phyloP scores from a whole-genome alignment of 345 rosid genomes.

The Jatropha curcas region DNA sequence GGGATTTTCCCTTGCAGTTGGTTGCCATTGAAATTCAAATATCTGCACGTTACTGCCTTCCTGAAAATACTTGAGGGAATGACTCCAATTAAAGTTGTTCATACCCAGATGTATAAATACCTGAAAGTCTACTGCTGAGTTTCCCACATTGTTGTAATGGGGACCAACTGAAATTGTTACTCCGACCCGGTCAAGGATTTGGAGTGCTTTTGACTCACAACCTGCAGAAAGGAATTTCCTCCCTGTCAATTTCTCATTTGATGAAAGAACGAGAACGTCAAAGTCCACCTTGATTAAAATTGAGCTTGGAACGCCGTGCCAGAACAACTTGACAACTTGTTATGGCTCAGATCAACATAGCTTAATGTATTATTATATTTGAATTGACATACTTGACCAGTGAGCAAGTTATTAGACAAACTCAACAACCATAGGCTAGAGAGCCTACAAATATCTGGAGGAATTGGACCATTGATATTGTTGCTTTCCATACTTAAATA shows the following conservation, averaged over 20 bases:
- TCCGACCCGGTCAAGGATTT: slow-evolving; percentile 22
- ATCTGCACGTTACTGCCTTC: not conserved
- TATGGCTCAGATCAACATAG: no score
- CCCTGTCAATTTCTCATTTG: not conserved
- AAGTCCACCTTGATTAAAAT: slow-evolving; percentile 3
- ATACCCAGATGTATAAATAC: slow-evolving; percentile 10
- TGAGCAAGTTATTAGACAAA: no score
- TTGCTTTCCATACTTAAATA: no score
- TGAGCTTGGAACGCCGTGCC: slow-evolving; percentile 17
- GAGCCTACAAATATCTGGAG: no score
- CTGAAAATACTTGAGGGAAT: slow-evolving; percentile 4
- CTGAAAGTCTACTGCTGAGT: not conserved
- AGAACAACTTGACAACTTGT: no score
- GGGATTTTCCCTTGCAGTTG: slow-evolving; percentile 18
- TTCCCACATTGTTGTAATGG: slow-evolving; percentile 26
- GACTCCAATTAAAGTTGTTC: slow-evolving; percentile 4
- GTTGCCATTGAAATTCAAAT: slow-evolving; percentile 5
- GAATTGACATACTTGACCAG: no score
- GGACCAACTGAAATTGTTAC: slow-evolving; percentile 28
- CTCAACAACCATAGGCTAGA: no score
- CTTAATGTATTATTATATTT: no score
- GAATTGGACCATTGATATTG: not conserved
- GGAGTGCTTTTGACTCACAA: not conserved
- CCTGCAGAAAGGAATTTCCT: not conserved
- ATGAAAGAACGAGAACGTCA: not conserved